Percentiles rank a stretch among this genome's conserved stretches.
These are phyloP conservation scores for Erodium maritimum DNA, from an alignment of 345 rosid species.

Conservation along the genomic window DNA sequence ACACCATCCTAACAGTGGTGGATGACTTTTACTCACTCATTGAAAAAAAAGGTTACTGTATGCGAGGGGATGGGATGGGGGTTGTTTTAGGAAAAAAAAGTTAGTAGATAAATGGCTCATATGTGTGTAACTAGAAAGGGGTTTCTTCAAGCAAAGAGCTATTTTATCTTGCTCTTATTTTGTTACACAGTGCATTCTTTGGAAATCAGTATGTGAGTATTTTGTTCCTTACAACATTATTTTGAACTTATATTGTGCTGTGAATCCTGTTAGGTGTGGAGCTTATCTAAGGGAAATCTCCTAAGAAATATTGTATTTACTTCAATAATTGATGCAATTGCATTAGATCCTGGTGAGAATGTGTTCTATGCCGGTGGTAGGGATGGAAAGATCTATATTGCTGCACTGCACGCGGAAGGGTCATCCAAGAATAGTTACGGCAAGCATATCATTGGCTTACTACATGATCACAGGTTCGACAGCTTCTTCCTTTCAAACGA, in stretches of 20 bases:
- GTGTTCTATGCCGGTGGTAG: conserved; percentile 78
- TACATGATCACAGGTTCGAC: conserved; percentile 55
- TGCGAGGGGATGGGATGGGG: too few species aligned
- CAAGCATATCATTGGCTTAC: conserved; percentile 47
- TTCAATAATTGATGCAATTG: conserved; percentile 61
- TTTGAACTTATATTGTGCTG: background rate
- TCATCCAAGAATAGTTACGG: conserved; percentile 29
- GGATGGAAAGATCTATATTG: conserved; percentile 70
- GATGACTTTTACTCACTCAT: too few species aligned
- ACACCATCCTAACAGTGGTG: background rate
- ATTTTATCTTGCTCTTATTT: too few species aligned
- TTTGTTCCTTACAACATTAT: background rate
- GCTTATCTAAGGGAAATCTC: conserved; percentile 53
- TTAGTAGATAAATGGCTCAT: too few species aligned
- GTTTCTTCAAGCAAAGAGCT: too few species aligned
- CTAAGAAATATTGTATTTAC: conserved; percentile 59
- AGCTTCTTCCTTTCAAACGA: background rate
- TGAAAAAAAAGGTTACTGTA: too few species aligned
- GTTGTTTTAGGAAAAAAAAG: too few species aligned
- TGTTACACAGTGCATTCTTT: background rate
- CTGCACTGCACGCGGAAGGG: conserved; percentile 49
- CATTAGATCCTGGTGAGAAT: conserved; percentile 69
- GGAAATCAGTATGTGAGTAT: background rate
- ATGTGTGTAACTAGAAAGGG: too few species aligned
- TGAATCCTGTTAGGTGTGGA: conserved; percentile 54